Percentiles rank a stretch among this genome's conserved stretches.
phyloP scores from a whole-genome alignment of 169 alveolate species.

The Perkinsus marinus region DNA sequence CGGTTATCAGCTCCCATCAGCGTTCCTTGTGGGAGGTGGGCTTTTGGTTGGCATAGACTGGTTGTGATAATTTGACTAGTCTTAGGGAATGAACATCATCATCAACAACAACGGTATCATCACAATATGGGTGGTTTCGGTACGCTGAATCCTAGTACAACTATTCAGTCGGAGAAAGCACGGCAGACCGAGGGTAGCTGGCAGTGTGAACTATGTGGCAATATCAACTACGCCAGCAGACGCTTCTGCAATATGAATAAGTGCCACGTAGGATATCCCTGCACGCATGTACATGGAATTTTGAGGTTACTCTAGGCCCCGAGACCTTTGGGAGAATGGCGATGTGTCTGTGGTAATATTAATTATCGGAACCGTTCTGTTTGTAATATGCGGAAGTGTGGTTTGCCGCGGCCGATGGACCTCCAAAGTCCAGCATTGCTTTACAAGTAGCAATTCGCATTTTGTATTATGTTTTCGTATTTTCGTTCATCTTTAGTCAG shows the following conservation, averaged over 20 bases:
- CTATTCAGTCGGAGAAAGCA: background rate
- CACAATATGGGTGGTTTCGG: background rate
- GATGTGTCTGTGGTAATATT: background rate
- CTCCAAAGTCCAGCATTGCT: background rate
- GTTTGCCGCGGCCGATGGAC: background rate
- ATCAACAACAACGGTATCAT: no score
- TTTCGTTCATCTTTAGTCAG: background rate
- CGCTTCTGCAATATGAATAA: background rate
- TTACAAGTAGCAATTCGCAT: background rate
- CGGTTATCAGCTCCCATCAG: background rate
- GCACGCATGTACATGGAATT: background rate
- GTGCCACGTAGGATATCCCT: background rate
- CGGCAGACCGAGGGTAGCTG: background rate
- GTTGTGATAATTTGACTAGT: no score
- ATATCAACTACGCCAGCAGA: background rate
- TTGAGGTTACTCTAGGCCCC: background rate
- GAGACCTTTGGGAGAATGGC: background rate
- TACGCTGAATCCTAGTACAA: background rate
- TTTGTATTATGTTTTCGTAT: background rate
- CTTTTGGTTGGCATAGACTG: no score
- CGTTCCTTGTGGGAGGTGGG: no score
- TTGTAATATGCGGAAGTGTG: background rate
- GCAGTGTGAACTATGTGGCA: background rate
- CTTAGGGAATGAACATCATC: no score
- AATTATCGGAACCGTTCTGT: background rate